Conservation (phyloP, 352 stramenopile species). For the Aphanomyces stellatus region DNA sequence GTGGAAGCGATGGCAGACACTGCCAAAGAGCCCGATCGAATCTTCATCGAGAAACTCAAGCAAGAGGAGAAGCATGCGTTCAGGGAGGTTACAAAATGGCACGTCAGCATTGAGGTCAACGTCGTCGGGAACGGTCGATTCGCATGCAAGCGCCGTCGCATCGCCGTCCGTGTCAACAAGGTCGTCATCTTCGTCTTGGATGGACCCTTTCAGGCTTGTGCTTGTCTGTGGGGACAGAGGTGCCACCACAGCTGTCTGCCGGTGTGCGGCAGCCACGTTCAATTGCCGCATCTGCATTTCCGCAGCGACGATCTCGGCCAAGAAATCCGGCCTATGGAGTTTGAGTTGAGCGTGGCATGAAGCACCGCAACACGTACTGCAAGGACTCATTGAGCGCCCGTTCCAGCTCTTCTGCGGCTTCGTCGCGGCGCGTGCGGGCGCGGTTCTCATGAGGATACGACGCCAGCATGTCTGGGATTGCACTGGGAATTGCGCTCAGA, state of each 20-base stretch:
- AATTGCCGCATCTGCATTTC: constrained; percentile 25
- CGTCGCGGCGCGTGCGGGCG: constrained; percentile 29
- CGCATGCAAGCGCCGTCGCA: constrained; percentile 20
- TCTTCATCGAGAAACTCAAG: constrained; percentile 70
- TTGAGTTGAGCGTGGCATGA: too few relatives aligned
- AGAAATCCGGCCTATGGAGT: constrained; percentile 52
- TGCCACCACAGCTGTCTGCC: too few relatives aligned
- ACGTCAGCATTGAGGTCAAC: constrained; percentile 17
- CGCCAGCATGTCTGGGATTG: neutral
- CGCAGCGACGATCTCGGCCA: constrained; percentile 61
- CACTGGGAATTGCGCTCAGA: neutral
- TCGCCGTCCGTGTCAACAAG: constrained; percentile 18
- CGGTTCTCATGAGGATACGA: neutral
- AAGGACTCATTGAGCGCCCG: constrained; percentile 51
- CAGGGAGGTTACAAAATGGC: constrained; percentile 36
- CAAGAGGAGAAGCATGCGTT: constrained; percentile 57
- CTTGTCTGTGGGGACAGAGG: too few relatives aligned
- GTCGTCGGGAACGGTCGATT: constrained; percentile 5
- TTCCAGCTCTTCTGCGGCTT: constrained; percentile 61
- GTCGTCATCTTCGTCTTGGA: constrained; percentile 4
- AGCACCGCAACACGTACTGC: too few relatives aligned
- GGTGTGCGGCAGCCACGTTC: neutral
- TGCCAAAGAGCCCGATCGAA: constrained; percentile 44
- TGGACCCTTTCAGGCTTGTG: too few relatives aligned
- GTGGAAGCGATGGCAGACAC: constrained; percentile 43